phyloP scores from a whole-genome alignment of 164 flowering plant genomes.

The Echeveria elegans region DNA sequence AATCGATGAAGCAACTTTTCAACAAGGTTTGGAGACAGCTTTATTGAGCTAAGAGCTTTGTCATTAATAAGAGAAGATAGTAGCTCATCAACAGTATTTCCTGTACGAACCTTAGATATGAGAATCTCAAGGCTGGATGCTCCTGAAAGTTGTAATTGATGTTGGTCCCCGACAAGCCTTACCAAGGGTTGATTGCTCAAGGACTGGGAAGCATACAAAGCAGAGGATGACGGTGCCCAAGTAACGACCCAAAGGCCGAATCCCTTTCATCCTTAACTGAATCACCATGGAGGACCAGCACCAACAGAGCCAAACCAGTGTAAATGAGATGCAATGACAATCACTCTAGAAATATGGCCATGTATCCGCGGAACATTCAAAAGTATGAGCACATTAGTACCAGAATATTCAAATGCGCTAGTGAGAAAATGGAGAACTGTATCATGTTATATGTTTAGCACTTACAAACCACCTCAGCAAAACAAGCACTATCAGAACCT shows the following conservation, averaged over 20 bases:
- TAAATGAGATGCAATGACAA: background rate
- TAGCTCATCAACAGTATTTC: constrained; percentile 37
- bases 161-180: background rate
- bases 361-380: background rate
- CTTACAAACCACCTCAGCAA: background rate
- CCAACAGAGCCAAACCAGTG: background rate
- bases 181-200: background rate
- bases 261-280: background rate
- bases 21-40: constrained; percentile 28
- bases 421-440: background rate
- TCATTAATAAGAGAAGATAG: constrained; percentile 31
- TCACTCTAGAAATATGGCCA: background rate
- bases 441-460: background rate
- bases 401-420: background rate
- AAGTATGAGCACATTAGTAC: too few relatives aligned
- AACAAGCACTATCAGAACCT: background rate
- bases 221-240: background rate
- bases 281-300: background rate
- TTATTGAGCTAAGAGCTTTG: constrained; percentile 20
- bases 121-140: constrained; percentile 27
- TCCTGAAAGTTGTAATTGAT: background rate
- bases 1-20: constrained; percentile 42
- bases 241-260: background rate
- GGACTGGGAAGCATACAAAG: background rate
- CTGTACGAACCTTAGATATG: constrained; percentile 24